Evolutionary conservation across 129 eudicot genomes (phyloP), one percentile per base, ranked within the genome.

Genomic region (Pittosporum tobira): DNA sequence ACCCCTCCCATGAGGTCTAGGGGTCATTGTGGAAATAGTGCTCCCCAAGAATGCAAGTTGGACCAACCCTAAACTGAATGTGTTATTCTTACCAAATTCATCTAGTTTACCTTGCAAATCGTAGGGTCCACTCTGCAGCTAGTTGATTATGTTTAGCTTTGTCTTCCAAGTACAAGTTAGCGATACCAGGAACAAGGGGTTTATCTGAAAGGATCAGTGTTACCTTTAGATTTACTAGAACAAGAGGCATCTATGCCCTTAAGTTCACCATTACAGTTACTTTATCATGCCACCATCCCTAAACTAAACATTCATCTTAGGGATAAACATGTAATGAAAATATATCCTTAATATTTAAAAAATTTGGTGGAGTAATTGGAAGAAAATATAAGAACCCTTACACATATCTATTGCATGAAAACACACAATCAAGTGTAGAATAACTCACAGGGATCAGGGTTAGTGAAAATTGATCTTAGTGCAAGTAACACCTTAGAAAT

Each of bases 91-190:
- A 25, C 45, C 23, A 44, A 30, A 61, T 42, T 22, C 69, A 29
- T 55, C 57, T n/a, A 20, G 14, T 29, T 56, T 65, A 89, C 72
- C 73, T 80, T 50, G 97, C 97, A 58, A 90, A 90, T 36, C 97
- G 73, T 37, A 66, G 83, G 8, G 88, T 90, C 97, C 97, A 90
- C 70, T 90, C 94, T 8, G 84, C 94, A 59, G 95, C 97, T 57
- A 82, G 44, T 49, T 76, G 73, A 51, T 90, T 88, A 36, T 90
- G 85, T 63, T 80, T 90, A 15, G 51, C 75, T 77, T 73, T 82
- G 67, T 85, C 97, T 25, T 76, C 88, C 77, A 85, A 73, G 71
- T 77, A 85, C 67, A 90, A 56, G 66, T 75, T 87, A 11, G 94
- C 95, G 52, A 85, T 80, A 53, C 88, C 84, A 13, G 95, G 94